These are phyloP conservation scores for Ascochyta clinopodiicola DNA, from an alignment of 2,329 filamentous ascomycete genomes.

Conservation along the genomic window DNA sequence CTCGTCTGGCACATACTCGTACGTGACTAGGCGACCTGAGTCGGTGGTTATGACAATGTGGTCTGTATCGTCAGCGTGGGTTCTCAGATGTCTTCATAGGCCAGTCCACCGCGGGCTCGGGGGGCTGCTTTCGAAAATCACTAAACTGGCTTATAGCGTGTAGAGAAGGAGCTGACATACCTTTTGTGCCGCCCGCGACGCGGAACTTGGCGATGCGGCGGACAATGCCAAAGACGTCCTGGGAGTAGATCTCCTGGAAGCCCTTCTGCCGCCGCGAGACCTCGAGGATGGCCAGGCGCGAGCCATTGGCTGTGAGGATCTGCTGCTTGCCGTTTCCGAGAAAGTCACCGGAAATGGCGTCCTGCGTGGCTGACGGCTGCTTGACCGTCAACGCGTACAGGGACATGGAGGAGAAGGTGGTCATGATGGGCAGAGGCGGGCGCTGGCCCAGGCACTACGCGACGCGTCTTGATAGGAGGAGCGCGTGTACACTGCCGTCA, in stretches of 20 bases:
- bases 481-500: constrained; percentile 7
- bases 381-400: constrained; percentile 97
- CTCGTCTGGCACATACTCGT: constrained; percentile 86
- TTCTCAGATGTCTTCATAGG: constrained; percentile 41
- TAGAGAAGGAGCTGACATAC: constrained; percentile 63
- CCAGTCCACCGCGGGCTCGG: constrained; percentile 35
- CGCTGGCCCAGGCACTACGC: constrained; percentile 35
- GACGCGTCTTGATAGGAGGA: constrained; percentile 19
- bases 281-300: constrained; percentile 84
- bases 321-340: constrained; percentile 96
- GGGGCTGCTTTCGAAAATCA: constrained; percentile 54
- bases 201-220: constrained; percentile 87
- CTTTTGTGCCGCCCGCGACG: constrained; percentile 92
- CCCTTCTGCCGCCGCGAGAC: constrained; percentile 86
- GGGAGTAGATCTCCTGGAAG: constrained; percentile 82
- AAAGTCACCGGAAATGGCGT: constrained; percentile 94
- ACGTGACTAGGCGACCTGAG: constrained; percentile 90
- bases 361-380: constrained; percentile 84
- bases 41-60: constrained; percentile 95
- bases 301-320: constrained; percentile 92
- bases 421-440: constrained; percentile 68
- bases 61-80: constrained; percentile 65
- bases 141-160: constrained; percentile 52
- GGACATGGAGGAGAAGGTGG: constrained; percentile 98
- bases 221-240: constrained; percentile 96